phyloP scores from a whole-genome alignment of 345 rosid species.

The Pistacia integerrima region DNA sequence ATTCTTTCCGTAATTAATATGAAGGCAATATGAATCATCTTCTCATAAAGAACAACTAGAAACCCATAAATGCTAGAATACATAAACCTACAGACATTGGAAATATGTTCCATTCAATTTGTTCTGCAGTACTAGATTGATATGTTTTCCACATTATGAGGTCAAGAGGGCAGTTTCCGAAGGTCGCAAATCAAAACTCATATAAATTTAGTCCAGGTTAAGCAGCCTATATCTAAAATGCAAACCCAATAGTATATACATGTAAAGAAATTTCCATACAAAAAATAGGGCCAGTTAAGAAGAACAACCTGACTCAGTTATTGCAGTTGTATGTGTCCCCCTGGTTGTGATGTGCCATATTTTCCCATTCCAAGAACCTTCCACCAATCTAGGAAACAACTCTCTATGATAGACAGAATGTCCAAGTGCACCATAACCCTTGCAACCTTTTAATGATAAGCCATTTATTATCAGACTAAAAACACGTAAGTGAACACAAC shows the following conservation, averaged over 20 bases:
- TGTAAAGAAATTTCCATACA: too few species aligned
- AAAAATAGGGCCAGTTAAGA: conserved; percentile 6
- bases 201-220: too few species aligned
- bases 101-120: neutral
- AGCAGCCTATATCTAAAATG: neutral
- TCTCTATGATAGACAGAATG: conserved; percentile 86
- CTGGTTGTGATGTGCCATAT: conserved; percentile 67
- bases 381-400: conserved; percentile 74
- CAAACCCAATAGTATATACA: neutral
- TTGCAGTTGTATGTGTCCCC: conserved; percentile 77
- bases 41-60: neutral
- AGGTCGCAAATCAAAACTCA: neutral
- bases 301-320: conserved; percentile 67
- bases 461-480: conserved; percentile 13
- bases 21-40: conserved; percentile 6
- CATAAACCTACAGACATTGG: neutral
- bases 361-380: conserved; percentile 60
- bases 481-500: conserved; percentile 1
- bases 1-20: neutral
- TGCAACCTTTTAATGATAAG: conserved; percentile 52
- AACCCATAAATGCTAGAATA: neutral
- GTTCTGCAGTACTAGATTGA: neutral
- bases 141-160: neutral
- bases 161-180: neutral
- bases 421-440: conserved; percentile 95